Base-by-base conservation (phyloP, 495 filamentous ascomycete genomes). In the Xylaria flabelliformis region DNA sequence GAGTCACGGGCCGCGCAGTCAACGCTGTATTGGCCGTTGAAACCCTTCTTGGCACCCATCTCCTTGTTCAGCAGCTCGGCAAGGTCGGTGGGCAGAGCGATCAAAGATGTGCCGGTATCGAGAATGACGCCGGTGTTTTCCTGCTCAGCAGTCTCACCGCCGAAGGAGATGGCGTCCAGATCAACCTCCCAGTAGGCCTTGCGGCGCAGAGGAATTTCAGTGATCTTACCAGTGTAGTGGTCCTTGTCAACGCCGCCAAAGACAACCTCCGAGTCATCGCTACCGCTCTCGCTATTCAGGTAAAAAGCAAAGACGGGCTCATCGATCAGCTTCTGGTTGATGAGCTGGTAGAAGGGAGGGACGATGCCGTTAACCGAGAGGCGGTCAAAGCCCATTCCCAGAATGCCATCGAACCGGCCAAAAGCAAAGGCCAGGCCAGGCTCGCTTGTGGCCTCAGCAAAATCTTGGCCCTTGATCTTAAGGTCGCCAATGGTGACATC, bases 151-250 rank as follows among this genome's bases (percentile, higher is more conserved):
- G 88, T 88, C 70, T 89, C 86, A 21, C 93, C 87, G 72, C 96
- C 97, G 73, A 97, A 95, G 61, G 90, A 89, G 83, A 99, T 95
- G 58, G 93, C 86, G 77, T 98, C 92, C 73, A 98, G 90, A 74
- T 98, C 94, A 34, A 98, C 95, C 87, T 99, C 97, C 97, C 97
- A 99, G 88, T 99, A 99, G 50, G 97, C 97, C 91, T 98, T 98
- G 78, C 97, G 93, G 80, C 96, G 91, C 73, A 99, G 89, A 62
- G 95, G 95, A 74, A 99, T 94, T 79, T 92, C 95, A 72, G 90
- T 93, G 77, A 99, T 87, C 82, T 98, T 91, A 75, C 97, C 97
- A 41, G 87, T 91, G 87, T 94, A 98, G 86, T 93, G 93, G 77
- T 85, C 84, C 82, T 94, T 85, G 82, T 98, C 90, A 69, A 98